Percentiles rank a stretch among this genome's conserved stretches.
phyloP scores from a whole-genome alignment of 1,139 yeast genomes.

The Zhuliangozyma blackwelliae region DNA sequence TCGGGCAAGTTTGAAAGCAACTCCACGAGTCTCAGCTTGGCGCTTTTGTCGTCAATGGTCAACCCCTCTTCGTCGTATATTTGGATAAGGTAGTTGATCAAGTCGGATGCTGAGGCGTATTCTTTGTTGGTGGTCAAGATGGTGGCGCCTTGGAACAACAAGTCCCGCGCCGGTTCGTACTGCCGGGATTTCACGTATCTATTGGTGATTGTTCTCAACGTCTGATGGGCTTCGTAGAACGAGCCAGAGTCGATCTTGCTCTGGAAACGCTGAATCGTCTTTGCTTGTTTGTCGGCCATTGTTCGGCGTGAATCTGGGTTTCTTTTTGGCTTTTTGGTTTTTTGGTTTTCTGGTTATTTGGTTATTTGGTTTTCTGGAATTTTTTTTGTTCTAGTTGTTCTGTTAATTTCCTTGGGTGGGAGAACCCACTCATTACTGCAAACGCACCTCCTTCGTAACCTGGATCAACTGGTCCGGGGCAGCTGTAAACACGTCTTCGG shows the following conservation, averaged over 20 bases:
- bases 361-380: not conserved
- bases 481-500: too few relatives aligned
- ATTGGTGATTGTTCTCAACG: conserved; percentile 81
- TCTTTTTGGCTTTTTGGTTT: not conserved
- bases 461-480: too few relatives aligned
- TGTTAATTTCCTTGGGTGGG: not conserved
- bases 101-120: conserved; percentile 77
- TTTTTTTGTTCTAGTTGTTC: not conserved
- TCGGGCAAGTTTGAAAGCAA: conserved; percentile 46
- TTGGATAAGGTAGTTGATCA: conserved; percentile 69
- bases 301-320: too few relatives aligned
- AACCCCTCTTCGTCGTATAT: conserved; percentile 53
- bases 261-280: conserved; percentile 62
- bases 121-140: conserved; percentile 66
- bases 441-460: too few relatives aligned
- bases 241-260: conserved; percentile 69
- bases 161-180: conserved; percentile 65
- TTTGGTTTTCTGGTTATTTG: conserved; percentile 1
- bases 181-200: conserved; percentile 71
- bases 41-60: conserved; percentile 32
- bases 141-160: conserved; percentile 66
- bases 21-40: conserved; percentile 34
- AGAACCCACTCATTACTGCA: too few relatives aligned
- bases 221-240: conserved; percentile 93
- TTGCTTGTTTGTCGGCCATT: conserved; percentile 45